Evolutionary conservation across 176 grass and related monocot genomes (phyloP).

Genomic region (Raddia guianensis): DNA sequence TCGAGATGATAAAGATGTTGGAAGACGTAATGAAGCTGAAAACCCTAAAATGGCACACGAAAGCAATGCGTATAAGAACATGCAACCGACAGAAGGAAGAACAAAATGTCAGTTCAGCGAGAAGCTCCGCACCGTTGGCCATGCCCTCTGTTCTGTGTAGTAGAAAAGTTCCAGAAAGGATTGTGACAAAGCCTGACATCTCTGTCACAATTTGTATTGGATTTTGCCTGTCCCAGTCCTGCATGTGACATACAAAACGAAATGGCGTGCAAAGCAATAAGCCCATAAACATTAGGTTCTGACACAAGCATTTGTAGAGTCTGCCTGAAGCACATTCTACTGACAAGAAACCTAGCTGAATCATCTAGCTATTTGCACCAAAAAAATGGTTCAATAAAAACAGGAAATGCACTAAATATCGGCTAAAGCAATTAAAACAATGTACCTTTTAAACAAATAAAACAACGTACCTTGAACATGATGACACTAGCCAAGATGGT

Average conservation of each 20-base stretch:
- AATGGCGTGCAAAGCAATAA: neutral
- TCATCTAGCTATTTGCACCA: neutral
- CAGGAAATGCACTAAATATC: neutral
- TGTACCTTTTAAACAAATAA: conserved; percentile 47
- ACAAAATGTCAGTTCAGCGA: neutral
- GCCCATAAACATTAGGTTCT: neutral
- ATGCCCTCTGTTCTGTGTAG: conserved; percentile 88
- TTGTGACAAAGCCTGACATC: conserved; percentile 78
- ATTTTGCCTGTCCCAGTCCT: conserved; percentile 88
- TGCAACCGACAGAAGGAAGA: neutral
- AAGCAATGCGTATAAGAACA: conserved; percentile 13
- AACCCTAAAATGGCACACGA: conserved; percentile 24
- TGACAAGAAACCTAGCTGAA: conserved; percentile 16
- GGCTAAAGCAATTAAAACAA: neutral
- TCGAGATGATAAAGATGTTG: conserved; percentile 41
- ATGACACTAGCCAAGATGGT: conserved; percentile 85
- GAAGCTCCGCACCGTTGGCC: conserved; percentile 47
- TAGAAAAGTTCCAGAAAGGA: conserved; percentile 81
- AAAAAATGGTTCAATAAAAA: neutral
- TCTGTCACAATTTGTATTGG: conserved; percentile 81
- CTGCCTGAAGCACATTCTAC: neutral
- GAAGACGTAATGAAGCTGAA: conserved; percentile 46
- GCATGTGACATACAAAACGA: neutral
- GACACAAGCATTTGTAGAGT: neutral
- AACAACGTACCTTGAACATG: conserved; percentile 75